These are phyloP conservation scores for Phallus indusiatus DNA, from an alignment of 768 basidiomycete genomes.

Conservation along the genomic window DNA sequence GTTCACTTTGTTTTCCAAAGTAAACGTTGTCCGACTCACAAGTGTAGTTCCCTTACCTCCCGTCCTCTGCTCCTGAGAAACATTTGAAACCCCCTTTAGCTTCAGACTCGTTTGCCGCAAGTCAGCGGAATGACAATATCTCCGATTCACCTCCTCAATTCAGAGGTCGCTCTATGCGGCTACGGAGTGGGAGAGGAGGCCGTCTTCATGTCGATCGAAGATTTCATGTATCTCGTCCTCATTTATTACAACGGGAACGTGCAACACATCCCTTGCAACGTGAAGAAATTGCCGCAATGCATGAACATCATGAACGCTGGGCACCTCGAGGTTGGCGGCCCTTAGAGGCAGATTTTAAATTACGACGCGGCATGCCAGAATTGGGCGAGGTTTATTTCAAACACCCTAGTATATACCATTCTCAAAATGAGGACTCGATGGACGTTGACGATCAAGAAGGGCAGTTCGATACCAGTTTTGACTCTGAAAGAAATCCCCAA, in stretches of 20 bases:
- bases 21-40: neutral
- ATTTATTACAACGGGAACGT: conserved; percentile 3
- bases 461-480: neutral
- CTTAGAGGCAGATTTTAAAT: neutral
- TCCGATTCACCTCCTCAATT: conserved; percentile 18
- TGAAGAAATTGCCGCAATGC: neutral
- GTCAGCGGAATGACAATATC: conserved; percentile 30
- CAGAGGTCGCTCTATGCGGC: conserved; percentile 43
- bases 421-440: neutral
- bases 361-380: neutral
- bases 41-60: neutral
- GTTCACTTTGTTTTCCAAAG: conserved; percentile 13
- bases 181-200: conserved; percentile 79
- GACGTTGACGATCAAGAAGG: neutral
- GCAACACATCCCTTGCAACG: neutral
- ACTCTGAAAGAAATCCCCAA: neutral
- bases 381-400: neutral
- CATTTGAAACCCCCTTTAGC: conserved; percentile 52
- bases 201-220: conserved; percentile 69
- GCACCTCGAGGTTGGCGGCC: conserved; percentile 3
- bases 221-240: conserved; percentile 18
- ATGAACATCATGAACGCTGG: neutral
- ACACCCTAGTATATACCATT: conserved; percentile 3
- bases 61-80: conserved; percentile 33
- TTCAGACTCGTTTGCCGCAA: conserved; percentile 59